Evolutionary conservation across 2,329 filamentous ascomycete species (phyloP), one percentile per base, ranked within the genome.

Genomic region (Metarhizium humberi): DNA sequence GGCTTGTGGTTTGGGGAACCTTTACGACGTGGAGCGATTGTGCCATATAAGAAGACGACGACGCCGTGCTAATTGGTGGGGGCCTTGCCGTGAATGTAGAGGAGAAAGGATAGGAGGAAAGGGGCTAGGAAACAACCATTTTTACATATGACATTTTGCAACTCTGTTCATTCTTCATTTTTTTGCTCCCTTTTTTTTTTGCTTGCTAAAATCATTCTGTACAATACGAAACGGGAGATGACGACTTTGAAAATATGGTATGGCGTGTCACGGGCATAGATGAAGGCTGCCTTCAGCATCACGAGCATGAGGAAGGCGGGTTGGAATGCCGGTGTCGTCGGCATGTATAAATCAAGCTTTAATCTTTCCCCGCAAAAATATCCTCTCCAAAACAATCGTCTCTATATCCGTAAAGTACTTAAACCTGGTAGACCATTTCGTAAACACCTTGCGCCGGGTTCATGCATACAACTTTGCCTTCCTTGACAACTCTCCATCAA

Each of bases 1-100:
- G 45, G 51, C 38, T 36, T 52, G 32, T 59, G 56, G 52, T 58
- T 60, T 53, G 18, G 57, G 57, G 43, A 46, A 16, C 10, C 36
- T 40, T 30, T 30, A 52, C 34, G 42, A 18, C 32, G 7, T 11
- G 45, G 53, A 47, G 30, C 40, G 16, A 40, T 52, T 34, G 11
- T 51, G 50, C 51, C 38, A 30, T 53, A 32, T 51, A 40, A 20
- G 45, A 38, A 45, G 50, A 55, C 6, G 32, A 34, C 34, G 25
- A 34, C 34, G 25, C 34, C 50, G 4, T 51, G 53, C 42, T 8
- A 25, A 51, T 49, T 45, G 34, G 18, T 49, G 45, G 50, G 45
- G 50, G 42, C n/a, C 20, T 11, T 48, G 25, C 45, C 25, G 45
- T 36, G n/a, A n/a, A 25, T 51, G 50, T 36, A 30, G 4, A 40